Evolutionary conservation across 2,329 filamentous ascomycete genomes (phyloP).

Genomic region (Didymella keratinophila): DNA sequence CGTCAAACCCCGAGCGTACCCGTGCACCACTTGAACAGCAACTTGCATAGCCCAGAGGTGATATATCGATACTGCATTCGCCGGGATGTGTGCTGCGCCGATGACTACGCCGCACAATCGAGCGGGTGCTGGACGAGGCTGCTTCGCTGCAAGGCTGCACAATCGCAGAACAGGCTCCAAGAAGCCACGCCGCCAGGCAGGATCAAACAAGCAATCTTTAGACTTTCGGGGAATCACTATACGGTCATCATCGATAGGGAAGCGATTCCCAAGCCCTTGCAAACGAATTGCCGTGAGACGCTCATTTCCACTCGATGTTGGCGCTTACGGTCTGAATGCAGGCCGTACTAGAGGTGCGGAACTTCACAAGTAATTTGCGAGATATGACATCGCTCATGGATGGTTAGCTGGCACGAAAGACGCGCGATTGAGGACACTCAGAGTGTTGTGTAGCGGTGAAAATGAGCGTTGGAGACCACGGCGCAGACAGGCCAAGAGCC

Average conservation of each 20-base stretch:
- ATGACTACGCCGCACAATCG: neutral
- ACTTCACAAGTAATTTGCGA: neutral
- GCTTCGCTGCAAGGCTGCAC: constrained; percentile 1
- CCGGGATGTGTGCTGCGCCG: constrained; percentile 7
- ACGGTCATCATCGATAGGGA: neutral
- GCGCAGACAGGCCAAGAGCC: neutral
- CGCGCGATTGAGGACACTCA: neutral
- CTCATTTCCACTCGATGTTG: constrained; percentile 11
- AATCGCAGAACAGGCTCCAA: constrained; percentile 1
- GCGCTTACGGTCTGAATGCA: constrained; percentile 2
- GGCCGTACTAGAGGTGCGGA: neutral
- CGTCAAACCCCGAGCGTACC: constrained; percentile 10
- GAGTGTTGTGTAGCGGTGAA: constrained; percentile 7
- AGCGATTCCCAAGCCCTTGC: constrained; percentile 3
- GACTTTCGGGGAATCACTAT: neutral
- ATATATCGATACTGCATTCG: neutral
- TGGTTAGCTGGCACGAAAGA: neutral
- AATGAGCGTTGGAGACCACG: neutral
- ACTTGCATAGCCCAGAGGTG: neutral
- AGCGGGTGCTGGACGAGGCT: neutral
- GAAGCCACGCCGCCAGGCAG: neutral
- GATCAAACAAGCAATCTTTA: constrained; percentile 17
- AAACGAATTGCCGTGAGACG: constrained; percentile 5
- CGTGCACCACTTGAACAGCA: constrained; percentile 3
- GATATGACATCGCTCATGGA: neutral